These are phyloP conservation scores for Dalbergia cochinchinensis DNA, from an alignment of 306 rosid genomes.

Conservation along the genomic window DNA sequence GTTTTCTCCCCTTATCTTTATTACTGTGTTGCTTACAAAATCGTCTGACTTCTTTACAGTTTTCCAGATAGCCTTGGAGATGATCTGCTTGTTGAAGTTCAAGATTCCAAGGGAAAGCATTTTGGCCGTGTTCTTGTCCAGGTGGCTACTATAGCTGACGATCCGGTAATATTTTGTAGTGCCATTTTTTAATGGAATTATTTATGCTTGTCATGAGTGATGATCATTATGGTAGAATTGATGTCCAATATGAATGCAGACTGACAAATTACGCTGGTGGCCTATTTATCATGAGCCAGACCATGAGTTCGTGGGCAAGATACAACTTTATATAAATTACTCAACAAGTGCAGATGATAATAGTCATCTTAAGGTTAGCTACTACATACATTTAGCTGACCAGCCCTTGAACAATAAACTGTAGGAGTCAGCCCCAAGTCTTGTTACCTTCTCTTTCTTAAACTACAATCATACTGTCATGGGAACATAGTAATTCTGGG, in stretches of 20 bases:
- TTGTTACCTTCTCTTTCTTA: conserved; percentile 24
- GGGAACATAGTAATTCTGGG: background rate
- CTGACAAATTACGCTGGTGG: conserved; percentile 98
- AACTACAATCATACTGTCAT: background rate
- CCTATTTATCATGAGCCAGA: conserved; percentile 79
- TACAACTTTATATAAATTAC: conserved; percentile 79
- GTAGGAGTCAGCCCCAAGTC: conserved; percentile 7
- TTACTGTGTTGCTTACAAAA: conserved; percentile 45
- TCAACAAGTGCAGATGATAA: conserved; percentile 84
- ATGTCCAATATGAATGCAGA: conserved; percentile 64
- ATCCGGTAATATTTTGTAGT: conserved; percentile 68
- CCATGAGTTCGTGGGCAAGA: conserved; percentile 87
- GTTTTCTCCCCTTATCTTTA: background rate
- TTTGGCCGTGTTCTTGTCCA: conserved; percentile 82
- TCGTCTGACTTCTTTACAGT: conserved; percentile 75
- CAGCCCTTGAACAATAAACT: background rate
- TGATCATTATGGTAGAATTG: conserved; percentile 41
- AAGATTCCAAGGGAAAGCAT: conserved; percentile 92
- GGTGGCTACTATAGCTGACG: conserved; percentile 86
- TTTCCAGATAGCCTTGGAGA: conserved; percentile 96
- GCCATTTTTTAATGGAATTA: conserved; percentile 21
- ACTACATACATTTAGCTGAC: background rate
- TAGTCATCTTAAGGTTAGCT: conserved; percentile 79
- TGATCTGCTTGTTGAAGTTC: conserved; percentile 88
- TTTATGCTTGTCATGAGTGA: conserved; percentile 18